Conservation (phyloP, 805 yeast species). For the Kodamaea restingae region DNA sequence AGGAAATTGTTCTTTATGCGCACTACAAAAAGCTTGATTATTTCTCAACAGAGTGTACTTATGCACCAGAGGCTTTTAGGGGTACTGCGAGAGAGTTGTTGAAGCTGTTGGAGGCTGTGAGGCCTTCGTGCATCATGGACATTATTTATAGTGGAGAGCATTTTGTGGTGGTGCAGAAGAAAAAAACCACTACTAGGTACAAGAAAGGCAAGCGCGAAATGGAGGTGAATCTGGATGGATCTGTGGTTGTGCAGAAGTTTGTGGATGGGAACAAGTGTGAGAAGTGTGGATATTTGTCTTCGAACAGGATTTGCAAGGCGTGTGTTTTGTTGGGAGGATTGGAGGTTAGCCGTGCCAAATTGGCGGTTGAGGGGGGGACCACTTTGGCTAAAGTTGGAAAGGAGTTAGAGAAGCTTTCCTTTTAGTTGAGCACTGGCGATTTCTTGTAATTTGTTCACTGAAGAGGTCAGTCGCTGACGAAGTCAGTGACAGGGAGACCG, state of each 20-base stretch:
- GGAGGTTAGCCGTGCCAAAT: conserved; percentile 68
- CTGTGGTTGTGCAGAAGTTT: conserved; percentile 46
- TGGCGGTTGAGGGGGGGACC: conserved; percentile 53
- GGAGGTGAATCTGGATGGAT: conserved; percentile 59
- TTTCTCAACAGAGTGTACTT: conserved; percentile 95
- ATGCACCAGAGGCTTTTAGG: conserved; percentile 97
- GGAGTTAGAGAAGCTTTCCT: conserved; percentile 60
- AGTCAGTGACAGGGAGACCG: too few relatives aligned
- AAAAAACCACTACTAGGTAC: conserved; percentile 39
- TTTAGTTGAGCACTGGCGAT: too few relatives aligned
- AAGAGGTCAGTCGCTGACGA: too few relatives aligned
- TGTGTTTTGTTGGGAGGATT: conserved; percentile 83
- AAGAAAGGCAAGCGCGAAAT: conserved; percentile 50
- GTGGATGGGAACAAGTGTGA: conserved; percentile 75
- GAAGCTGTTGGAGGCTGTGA: conserved; percentile 82
- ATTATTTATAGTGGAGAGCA: conserved; percentile 93
- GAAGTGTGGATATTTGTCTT: conserved; percentile 87
- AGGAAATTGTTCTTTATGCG: conserved; percentile 95
- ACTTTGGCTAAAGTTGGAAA: conserved; percentile 64
- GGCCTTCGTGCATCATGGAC: conserved; percentile 93
- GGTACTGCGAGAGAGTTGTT: conserved; percentile 94
- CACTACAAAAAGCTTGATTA: conserved; percentile 94
- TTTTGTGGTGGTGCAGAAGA: conserved; percentile 60
- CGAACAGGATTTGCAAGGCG: conserved; percentile 88
- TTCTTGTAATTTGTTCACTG: too few relatives aligned